Percentiles rank a stretch among this genome's conserved stretches.
Conservation (phyloP, 257 asterid genomes). For the Nemophila menziesii region DNA sequence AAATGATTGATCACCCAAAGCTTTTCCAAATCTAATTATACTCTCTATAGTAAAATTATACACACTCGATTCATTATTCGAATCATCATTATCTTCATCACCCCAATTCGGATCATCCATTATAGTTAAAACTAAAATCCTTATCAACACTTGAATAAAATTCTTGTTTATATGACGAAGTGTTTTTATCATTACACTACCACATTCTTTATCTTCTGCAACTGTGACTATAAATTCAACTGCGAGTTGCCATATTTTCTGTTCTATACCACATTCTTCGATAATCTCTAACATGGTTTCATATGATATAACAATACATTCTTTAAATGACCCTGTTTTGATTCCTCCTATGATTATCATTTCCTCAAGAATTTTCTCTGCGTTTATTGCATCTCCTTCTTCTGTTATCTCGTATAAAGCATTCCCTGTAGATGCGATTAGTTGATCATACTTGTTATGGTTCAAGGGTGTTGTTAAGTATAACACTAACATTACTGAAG, state of each 20-base stretch:
- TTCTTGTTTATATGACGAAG: not conserved
- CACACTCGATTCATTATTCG: slow-evolving; percentile 3
- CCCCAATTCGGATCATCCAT: slow-evolving; percentile 1
- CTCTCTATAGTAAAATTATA: slow-evolving; percentile 4
- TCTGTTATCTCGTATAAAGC: not conserved
- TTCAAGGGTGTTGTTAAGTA: not conserved
- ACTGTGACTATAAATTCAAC: slow-evolving; percentile 3
- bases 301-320: not conserved
- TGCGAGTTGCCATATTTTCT: not conserved
- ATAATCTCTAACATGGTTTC: not conserved
- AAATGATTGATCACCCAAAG: not conserved
- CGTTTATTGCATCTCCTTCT: not conserved
- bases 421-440: not conserved
- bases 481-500: slow-evolving; percentile 3
- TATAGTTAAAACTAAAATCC: not conserved
- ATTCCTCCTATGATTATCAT: not conserved
- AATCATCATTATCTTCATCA: slow-evolving; percentile 1
- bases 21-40: slow-evolving; percentile 5
- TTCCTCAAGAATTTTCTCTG: slow-evolving; percentile 4
- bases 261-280: not conserved
- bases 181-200: slow-evolving; percentile 8
- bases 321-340: not conserved
- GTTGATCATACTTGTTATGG: not conserved
- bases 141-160: not conserved
- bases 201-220: slow-evolving; percentile 6